phyloP scores from a whole-genome alignment of 2,329 filamentous ascomycete species.

The Plenodomus tracheiphilus region DNA sequence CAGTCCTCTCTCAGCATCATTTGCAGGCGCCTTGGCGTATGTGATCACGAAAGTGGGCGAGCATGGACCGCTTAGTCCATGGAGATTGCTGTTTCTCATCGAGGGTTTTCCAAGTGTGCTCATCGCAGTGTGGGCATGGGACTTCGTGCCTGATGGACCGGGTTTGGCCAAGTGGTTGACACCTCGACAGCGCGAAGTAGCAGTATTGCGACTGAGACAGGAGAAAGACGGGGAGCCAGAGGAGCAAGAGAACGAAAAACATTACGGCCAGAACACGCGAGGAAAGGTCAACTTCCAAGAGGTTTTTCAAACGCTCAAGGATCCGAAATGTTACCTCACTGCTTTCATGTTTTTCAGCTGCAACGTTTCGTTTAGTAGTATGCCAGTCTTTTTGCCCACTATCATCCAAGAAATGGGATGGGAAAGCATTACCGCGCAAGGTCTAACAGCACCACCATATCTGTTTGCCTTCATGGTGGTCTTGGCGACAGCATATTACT shows the following conservation, averaged over 20 bases:
- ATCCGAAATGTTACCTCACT: constrained; percentile 74
- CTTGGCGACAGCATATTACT: constrained; percentile 71
- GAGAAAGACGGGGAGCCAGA: constrained; percentile 48
- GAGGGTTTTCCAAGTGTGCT: constrained; percentile 85
- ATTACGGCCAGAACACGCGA: constrained; percentile 11
- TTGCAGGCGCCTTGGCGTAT: constrained; percentile 80
- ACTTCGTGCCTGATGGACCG: constrained; percentile 75
- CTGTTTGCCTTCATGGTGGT: constrained; percentile 73
- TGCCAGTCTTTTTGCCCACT: constrained; percentile 85
- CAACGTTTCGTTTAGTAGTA: constrained; percentile 85
- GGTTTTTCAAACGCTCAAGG: constrained; percentile 61
- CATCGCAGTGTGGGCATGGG: constrained; percentile 73
- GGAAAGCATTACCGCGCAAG: constrained; percentile 68
- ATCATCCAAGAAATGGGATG: constrained; percentile 79
- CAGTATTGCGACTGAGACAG: constrained; percentile 66
- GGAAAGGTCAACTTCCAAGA: constrained; percentile 58
- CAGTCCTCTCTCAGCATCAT: constrained; percentile 63
- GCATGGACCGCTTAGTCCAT: constrained; percentile 71
- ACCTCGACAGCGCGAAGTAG: constrained; percentile 61
- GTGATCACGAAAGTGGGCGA: constrained; percentile 71
- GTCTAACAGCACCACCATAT: constrained; percentile 79
- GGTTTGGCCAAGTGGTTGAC: constrained; percentile 49
- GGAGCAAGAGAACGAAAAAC: constrained; percentile 26
- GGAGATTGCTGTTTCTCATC: constrained; percentile 82
- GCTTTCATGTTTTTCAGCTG: constrained; percentile 83